A percentile compares a stretch with the other conserved stretches of the same genome.
phyloP scores from a whole-genome alignment of 345 rosid genomes.

The Salix dunnii region DNA sequence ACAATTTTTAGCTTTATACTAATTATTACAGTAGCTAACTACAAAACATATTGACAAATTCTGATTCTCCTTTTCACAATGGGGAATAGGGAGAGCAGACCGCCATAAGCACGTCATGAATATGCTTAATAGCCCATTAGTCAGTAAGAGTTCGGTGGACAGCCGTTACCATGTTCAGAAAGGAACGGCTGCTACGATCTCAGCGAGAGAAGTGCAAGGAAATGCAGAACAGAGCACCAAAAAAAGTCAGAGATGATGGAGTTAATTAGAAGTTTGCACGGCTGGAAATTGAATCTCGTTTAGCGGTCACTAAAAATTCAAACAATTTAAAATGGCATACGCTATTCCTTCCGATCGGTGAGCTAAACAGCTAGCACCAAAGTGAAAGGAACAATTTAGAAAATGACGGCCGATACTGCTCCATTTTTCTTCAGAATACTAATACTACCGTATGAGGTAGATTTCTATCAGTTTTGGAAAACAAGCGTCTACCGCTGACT shows the following conservation, averaged over 20 bases:
- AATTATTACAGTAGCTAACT: neutral
- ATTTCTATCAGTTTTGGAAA: neutral
- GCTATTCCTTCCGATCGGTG: neutral
- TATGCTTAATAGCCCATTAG: neutral
- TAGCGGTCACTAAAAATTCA: neutral
- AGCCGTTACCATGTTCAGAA: neutral
- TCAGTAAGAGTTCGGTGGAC: neutral
- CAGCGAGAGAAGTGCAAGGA: neutral
- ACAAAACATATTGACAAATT: neutral
- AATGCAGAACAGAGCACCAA: neutral
- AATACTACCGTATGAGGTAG: neutral
- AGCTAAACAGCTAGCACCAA: neutral
- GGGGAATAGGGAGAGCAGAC: neutral
- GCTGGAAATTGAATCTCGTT: neutral
- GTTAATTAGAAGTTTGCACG: neutral
- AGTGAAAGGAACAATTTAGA: neutral
- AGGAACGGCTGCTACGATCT: neutral
- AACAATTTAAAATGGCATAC: neutral
- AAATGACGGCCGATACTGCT: neutral
- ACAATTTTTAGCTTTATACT: too few species aligned
- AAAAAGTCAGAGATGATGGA: neutral
- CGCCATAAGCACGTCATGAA: slow-evolving; percentile 9
- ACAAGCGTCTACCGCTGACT: neutral
- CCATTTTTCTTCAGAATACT: neutral
- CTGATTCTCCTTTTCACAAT: neutral